phyloP scores from a whole-genome alignment of 805 yeast genomes.

The Sugiyamaella marilandica region DNA sequence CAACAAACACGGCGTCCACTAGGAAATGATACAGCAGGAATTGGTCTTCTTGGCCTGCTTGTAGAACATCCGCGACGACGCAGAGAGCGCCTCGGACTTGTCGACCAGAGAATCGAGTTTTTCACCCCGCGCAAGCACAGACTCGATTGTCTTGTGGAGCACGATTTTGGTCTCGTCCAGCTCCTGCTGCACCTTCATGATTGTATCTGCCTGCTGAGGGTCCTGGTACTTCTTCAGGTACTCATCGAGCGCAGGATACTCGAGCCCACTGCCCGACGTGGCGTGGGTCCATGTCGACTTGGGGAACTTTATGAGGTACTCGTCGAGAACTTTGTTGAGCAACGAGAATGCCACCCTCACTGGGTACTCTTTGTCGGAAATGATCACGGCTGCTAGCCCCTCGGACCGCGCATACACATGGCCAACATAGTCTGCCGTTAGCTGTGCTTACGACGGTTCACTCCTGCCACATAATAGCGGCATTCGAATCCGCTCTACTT shows the following conservation, averaged over 20 bases:
- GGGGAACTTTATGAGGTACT: conserved; percentile 80
- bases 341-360: conserved; percentile 94
- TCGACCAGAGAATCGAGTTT: conserved; percentile 90
- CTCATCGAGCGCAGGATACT: conserved; percentile 56
- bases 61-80: conserved; percentile 88
- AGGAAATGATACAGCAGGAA: conserved; percentile 79
- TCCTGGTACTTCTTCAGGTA: conserved; percentile 87
- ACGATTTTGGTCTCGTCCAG: conserved; percentile 96
- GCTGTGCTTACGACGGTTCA: not conserved
- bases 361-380: conserved; percentile 94
- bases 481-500: not conserved
- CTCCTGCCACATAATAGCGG: not conserved
- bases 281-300: conserved; percentile 57
- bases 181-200: conserved; percentile 96
- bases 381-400: conserved; percentile 86
- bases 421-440: conserved; percentile 58
- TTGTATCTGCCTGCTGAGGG: conserved; percentile 94
- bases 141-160: conserved; percentile 90
- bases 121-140: conserved; percentile 93
- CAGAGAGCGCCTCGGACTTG: conserved; percentile 87
- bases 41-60: conserved; percentile 94
- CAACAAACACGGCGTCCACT: not conserved
- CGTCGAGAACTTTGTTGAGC: conserved; percentile 85
- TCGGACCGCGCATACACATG: conserved; percentile 88
- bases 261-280: conserved; percentile 41